Evolutionary conservation across 2,329 filamentous ascomycete genomes (phyloP), one percentile per base, ranked within the genome.

Genomic region (Trichoderma pleuroti): DNA sequence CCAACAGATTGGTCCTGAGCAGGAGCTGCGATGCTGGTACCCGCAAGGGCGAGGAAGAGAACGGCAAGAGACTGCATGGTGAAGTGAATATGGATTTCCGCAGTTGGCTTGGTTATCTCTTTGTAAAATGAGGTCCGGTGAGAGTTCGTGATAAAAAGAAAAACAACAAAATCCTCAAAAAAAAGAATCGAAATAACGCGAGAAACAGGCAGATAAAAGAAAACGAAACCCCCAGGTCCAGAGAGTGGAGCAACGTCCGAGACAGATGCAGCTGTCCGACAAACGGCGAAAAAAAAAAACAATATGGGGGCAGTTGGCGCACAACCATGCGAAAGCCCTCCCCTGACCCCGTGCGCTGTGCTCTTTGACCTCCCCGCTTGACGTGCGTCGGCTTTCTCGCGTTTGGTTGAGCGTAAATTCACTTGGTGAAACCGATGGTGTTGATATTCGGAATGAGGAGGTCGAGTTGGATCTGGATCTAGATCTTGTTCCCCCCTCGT

Each of bases 11-110:
- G 42, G 30, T 42, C 28, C 4, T 54, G 59, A 12, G 56, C 18
- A 16, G 68, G 68, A 30, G 34, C 52, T 10, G 60, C 68, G 9
- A 30, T 5, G 36, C 30, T 16, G 12, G 28, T 4, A n/a, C 49
- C 36, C 9, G 49, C 60, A 24, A 59, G 24, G 11, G 34, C 18
- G 4, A 46, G n/a, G 49, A 70, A 32, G 16, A 64, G 46, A 28
- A 75, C 72, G 76, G 42, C 24, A 28, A 66, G 62, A 9, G 54
- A 21, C 64, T 56, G 21, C 64, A 67, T 67, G 30, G 11, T 49
- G 26, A 11, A 42, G 21, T 36, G 57, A 30, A 26, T 16, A 21
- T 62, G 21, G 39, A 7, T 16, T 46, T 52, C 24, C 36, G 54
- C 14, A 32, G 52, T 30, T 59, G n/a, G 34, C 16, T 42, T 2